Base-by-base conservation (phyloP, 2,329 filamentous ascomycete genomes). In the Gaeumannomyces sp. region DNA sequence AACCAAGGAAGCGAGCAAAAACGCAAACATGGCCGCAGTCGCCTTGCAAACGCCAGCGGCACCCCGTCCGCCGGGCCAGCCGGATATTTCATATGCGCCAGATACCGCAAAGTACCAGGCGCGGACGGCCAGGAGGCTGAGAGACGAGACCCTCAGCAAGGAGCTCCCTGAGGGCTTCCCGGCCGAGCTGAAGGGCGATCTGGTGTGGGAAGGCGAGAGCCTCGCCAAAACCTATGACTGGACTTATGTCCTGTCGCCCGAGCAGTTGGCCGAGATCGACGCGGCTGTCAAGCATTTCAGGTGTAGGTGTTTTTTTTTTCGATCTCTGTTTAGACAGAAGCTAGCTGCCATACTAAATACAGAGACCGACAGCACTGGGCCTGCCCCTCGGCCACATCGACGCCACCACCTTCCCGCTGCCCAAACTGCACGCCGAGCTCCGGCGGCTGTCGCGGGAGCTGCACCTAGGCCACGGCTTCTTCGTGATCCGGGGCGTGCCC, bases 391-490 rank as follows among this genome's bases (percentile, higher is more conserved):
- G 76, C 11, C 70, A 80, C 57, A 73, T 88, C 61, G 76, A 71
- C 8, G 76, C 78, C 65, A 76, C 79, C 3, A 86, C 80, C 0
- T 89, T 89, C 58, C 84, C 85, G 0, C 73, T 89, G 0, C 82
- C 83, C 0, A 79, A 71, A 0, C 74, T 88, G 0, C 81, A 83
- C 66, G 61, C 72, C 0, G 77, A 77, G 14, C 77, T 89, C 2
- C 80, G 84, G 3, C 73, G 74, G 0, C 72, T 87, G 13, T 85
- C 84, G 0, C 69, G 75, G 13, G 83, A 87, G 65, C 72, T 89
- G 1, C 84, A 88, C 71, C 73, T 76, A 33, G 85, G 85, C 2
- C 80, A 82, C 62, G 87, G 87, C 2, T 88, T 89, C 75, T 83
- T 83, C 61, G 84, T 88, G 2, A 71, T 89, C 22, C 81, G 85